These are phyloP conservation scores for Prototheca wickerhamii DNA, from an alignment of 163 green algal species.

Conservation along the genomic window DNA sequence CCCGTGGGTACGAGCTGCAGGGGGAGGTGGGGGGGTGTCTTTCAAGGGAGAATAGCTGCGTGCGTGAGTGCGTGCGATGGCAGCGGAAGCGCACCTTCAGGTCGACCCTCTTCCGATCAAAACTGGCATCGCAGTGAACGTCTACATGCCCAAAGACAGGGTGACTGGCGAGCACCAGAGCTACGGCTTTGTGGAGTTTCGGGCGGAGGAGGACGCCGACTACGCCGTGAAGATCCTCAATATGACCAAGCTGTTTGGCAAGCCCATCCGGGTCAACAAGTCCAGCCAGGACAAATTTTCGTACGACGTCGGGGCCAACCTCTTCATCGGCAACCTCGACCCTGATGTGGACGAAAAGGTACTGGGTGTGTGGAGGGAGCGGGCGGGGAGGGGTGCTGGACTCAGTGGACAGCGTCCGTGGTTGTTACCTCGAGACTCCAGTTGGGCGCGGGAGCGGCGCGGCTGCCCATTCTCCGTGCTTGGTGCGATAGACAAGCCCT, in stretches of 20 bases:
- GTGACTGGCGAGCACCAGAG: constrained; percentile 92
- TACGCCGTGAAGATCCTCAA: constrained; percentile 97
- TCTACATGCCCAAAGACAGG: constrained; percentile 97
- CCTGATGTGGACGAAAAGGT: constrained; percentile 94
- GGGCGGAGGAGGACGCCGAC: constrained; percentile 87
- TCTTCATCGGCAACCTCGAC: constrained; percentile 98
- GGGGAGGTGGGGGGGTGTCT: background rate
- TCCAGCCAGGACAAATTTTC: constrained; percentile 70
- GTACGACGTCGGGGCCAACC: constrained; percentile 89
- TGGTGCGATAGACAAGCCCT: too few relatives aligned
- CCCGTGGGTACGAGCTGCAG: constrained; percentile 62
- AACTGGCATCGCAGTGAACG: constrained; percentile 64
- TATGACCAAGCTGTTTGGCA: constrained; percentile 96
- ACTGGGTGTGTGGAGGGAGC: too few relatives aligned
- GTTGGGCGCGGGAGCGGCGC: too few relatives aligned
- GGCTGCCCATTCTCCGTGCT: too few relatives aligned
- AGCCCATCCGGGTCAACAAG: constrained; percentile 95
- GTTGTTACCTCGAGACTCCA: too few relatives aligned
- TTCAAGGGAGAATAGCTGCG: background rate
- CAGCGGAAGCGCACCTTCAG: background rate
- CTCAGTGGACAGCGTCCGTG: background rate
- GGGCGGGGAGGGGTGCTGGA: background rate
- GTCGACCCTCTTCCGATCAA: background rate
- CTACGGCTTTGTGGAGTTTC: constrained; percentile 98
- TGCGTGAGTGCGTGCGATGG: too few relatives aligned